Evolutionary conservation across 1,139 yeast genomes (phyloP).

Genomic region (Meyerozyma carpophila): DNA sequence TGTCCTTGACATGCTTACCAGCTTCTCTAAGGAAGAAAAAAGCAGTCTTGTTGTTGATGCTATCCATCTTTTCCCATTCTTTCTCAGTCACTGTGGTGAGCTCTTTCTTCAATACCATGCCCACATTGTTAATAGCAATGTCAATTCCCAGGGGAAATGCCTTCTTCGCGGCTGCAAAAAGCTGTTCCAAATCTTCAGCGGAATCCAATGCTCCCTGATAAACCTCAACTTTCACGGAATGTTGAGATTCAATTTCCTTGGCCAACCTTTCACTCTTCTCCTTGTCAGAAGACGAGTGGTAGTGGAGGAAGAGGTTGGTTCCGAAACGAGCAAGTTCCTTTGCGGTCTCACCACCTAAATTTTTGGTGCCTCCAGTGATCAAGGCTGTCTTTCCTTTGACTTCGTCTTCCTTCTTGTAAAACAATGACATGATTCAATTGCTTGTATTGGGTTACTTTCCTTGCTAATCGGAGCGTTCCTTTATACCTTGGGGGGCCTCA

Average conservation of each 20-base stretch:
- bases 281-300: constrained; percentile 41
- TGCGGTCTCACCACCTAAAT: constrained; percentile 58
- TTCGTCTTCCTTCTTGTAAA: background rate
- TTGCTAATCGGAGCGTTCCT: background rate
- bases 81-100: constrained; percentile 42
- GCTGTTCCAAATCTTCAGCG: constrained; percentile 35
- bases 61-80: constrained; percentile 52
- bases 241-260: constrained; percentile 25
- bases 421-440: background rate
- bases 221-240: constrained; percentile 33
- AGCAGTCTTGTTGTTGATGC: constrained; percentile 53
- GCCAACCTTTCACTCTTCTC: constrained; percentile 35
- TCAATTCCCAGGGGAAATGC: constrained; percentile 48
- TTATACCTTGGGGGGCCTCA: background rate
- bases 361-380: constrained; percentile 64
- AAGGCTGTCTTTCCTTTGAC: constrained; percentile 47
- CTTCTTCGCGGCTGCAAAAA: constrained; percentile 42
- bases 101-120: constrained; percentile 61
- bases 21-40: constrained; percentile 60
- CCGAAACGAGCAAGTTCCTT: constrained; percentile 52
- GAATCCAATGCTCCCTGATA: constrained; percentile 42
- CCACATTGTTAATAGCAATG: constrained; percentile 62
- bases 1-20: constrained; percentile 41
- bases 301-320: constrained; percentile 52
- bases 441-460: background rate